These are phyloP conservation scores for Phytophthora pluvialis DNA, from an alignment of 352 stramenopile genomes.

Conservation along the genomic window DNA sequence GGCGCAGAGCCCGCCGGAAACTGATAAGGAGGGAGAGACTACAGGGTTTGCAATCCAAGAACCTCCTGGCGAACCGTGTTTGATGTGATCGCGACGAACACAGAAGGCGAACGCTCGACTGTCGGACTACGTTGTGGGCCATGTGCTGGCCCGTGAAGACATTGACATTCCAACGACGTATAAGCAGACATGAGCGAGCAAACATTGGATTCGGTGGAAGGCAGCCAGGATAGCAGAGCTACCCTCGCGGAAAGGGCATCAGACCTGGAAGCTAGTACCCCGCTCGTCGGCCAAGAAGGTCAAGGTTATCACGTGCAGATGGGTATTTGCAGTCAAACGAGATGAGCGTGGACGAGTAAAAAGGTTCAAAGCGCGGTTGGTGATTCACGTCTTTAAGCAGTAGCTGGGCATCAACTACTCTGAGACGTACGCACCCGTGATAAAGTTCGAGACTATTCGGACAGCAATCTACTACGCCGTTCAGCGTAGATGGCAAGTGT, in stretches of 20 bases:
- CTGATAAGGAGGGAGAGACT: neutral
- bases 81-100: neutral
- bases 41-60: neutral
- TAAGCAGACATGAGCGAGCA: neutral
- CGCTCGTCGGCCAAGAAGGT: neutral
- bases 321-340: slow-evolving; percentile 6
- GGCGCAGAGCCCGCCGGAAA: neutral
- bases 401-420: neutral
- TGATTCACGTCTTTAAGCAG: neutral
- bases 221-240: slow-evolving; percentile 2
- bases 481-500: too few species aligned
- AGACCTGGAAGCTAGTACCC: slow-evolving; percentile 7
- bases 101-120: slow-evolving; percentile 3
- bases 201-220: slow-evolving; percentile 4
- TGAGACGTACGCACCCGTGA: neutral
- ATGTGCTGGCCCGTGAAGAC: neutral
- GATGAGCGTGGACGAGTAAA: neutral
- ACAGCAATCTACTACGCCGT: too few species aligned
- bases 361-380: neutral
- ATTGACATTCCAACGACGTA: slow-evolving; percentile 1
- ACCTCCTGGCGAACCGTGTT: neutral
- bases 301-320: slow-evolving; percentile 7
- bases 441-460: too few species aligned
- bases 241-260: neutral
- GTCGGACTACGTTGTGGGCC: slow-evolving; percentile 4